Percentiles rank a stretch among this genome's conserved stretches.
phyloP scores from a whole-genome alignment of 225 moss, liverwort and hornwort species.

The Marchantia paleacea region DNA sequence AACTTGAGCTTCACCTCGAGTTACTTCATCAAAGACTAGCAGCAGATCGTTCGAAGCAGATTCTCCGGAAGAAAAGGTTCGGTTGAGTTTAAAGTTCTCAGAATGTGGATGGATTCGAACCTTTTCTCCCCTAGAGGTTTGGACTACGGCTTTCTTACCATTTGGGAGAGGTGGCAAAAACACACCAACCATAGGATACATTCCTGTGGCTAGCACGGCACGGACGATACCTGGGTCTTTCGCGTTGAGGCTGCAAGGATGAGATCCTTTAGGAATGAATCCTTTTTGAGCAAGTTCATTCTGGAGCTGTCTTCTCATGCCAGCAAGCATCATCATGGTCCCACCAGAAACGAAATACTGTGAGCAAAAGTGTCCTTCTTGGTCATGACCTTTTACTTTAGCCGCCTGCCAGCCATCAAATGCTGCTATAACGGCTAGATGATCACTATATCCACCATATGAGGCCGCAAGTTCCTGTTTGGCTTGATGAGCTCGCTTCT shows the following conservation, averaged over 20 bases:
- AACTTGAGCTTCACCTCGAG: conserved; percentile 91
- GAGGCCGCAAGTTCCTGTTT: conserved; percentile 69
- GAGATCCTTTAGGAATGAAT: conserved; percentile 68
- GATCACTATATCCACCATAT: conserved; percentile 90
- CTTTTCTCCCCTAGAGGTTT: conserved; percentile 87
- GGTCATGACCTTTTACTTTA: conserved; percentile 43
- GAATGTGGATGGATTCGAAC: conserved; percentile 97
- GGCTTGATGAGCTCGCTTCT: conserved; percentile 81
- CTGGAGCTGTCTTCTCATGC: conserved; percentile 89
- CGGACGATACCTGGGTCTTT: conserved; percentile 90
- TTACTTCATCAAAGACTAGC: conserved; percentile 88
- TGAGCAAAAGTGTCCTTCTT: conserved; percentile 60
- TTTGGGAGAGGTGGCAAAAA: conserved; percentile 61
- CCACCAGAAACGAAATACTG: conserved; percentile 61
- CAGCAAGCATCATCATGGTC: conserved; percentile 87
- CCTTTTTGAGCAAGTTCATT: conserved; percentile 91
- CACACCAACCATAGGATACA: conserved; percentile 97
- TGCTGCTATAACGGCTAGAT: conserved; percentile 89
- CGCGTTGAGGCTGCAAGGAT: conserved; percentile 86
- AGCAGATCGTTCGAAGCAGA: conserved; percentile 52
- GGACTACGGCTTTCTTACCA: conserved; percentile 67
- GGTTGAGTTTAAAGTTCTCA: conserved; percentile 63
- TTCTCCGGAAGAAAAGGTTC: conserved; percentile 41
- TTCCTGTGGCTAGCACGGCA: conserved; percentile 84
- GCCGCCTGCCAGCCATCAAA: conserved; percentile 85